Evolutionary conservation across 2,329 filamentous ascomycete genomes (phyloP).

Genomic region (Trichoderma asperellum): DNA sequence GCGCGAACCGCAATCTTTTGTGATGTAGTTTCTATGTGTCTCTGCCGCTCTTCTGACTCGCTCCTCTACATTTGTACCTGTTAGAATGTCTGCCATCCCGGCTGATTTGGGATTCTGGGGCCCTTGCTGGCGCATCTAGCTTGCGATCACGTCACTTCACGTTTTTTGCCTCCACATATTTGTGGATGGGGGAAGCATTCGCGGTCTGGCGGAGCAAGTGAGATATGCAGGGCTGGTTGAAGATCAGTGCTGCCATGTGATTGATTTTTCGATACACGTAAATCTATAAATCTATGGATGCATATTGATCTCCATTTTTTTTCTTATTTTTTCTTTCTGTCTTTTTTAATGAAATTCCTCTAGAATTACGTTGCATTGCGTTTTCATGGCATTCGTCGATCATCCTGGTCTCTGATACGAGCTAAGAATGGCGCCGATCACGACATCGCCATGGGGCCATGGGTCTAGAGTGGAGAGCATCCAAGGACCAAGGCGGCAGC

Average conservation of each 20-base stretch:
- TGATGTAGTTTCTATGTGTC: background rate
- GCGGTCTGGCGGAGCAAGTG: background rate
- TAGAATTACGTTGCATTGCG: background rate
- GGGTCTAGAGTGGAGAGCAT: slow-evolving; percentile 21
- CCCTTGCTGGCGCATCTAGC: slow-evolving; percentile 12
- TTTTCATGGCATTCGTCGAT: background rate
- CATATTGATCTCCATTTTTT: background rate
- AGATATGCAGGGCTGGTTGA: background rate
- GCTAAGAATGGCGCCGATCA: slow-evolving; percentile 29
- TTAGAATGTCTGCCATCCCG: background rate
- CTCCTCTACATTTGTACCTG: background rate
- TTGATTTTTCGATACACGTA: background rate
- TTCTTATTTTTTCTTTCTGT: background rate
- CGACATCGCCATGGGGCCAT: slow-evolving; percentile 27
- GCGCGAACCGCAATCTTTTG: slow-evolving; percentile 19
- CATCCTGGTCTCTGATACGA: slow-evolving; percentile 13
- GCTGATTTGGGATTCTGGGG: background rate
- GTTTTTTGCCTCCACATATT: slow-evolving; percentile 27
- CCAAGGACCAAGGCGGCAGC: background rate
- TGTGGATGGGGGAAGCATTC: slow-evolving; percentile 2
- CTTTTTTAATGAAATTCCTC: background rate
- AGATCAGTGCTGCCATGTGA: slow-evolving; percentile 1
- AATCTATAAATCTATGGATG: background rate
- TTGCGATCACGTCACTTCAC: slow-evolving; percentile 28
- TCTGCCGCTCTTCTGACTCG: slow-evolving; percentile 13